These are phyloP conservation scores for Calonectria pseudoreteaudii DNA, from an alignment of 2,329 filamentous ascomycete species.

Conservation along the genomic window DNA sequence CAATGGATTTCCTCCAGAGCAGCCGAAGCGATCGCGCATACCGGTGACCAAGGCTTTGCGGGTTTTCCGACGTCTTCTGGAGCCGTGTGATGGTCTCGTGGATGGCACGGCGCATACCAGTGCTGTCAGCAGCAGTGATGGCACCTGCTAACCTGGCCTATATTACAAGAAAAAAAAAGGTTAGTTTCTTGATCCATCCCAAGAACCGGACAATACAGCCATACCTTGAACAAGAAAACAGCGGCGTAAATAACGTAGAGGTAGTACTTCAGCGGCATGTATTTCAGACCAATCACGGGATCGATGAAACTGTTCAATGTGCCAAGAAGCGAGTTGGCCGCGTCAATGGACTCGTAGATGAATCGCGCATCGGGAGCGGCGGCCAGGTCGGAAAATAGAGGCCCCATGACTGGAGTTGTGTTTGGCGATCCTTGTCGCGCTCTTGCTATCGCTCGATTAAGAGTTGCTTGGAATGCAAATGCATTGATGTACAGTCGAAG, in stretches of 20 bases:
- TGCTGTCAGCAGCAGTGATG: constrained; percentile 65
- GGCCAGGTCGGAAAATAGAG: constrained; percentile 65
- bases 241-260: constrained; percentile 73
- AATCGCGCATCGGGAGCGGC: constrained; percentile 73
- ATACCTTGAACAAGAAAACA: constrained; percentile 73
- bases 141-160: constrained; percentile 69
- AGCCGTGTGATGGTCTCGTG: constrained; percentile 69
- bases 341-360: constrained; percentile 74
- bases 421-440: constrained; percentile 49
- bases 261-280: constrained; percentile 74
- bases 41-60: constrained; percentile 70
- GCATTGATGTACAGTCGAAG: constrained; percentile 80
- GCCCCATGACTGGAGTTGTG: constrained; percentile 49
- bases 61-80: constrained; percentile 66
- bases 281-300: constrained; percentile 68
- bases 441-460: constrained; percentile 57
- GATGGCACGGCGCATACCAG: constrained; percentile 68
- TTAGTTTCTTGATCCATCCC: not conserved
- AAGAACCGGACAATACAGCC: not conserved
- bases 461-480: constrained; percentile 80
- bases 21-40: constrained; percentile 71
- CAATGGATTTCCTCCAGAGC: constrained; percentile 63
- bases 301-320: constrained; percentile 71
- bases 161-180: not conserved
- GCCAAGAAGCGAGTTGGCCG: constrained; percentile 70